phyloP scores from a whole-genome alignment of 306 rosid genomes.

The Argentina anserina region DNA sequence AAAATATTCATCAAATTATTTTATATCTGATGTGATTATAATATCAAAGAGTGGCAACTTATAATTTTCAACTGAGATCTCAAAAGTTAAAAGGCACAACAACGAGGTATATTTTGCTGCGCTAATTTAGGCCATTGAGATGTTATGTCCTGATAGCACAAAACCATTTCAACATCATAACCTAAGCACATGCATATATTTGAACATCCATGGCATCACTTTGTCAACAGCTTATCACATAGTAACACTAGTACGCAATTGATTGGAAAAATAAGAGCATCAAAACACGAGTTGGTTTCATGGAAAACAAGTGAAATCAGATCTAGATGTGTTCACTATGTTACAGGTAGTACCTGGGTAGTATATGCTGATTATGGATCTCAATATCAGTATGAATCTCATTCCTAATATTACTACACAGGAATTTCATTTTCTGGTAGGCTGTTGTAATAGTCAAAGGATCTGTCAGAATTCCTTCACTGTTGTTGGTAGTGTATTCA shows the following conservation, averaged over 20 bases:
- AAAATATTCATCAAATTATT: neutral
- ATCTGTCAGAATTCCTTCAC: conserved; percentile 67
- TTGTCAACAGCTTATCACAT: conserved; percentile 2
- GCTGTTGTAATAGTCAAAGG: conserved; percentile 53
- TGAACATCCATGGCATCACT: neutral
- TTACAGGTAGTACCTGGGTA: conserved; percentile 71
- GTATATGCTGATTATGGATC: conserved; percentile 86
- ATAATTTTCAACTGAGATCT: neutral
- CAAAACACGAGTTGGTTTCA: neutral
- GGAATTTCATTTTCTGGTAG: conserved; percentile 79
- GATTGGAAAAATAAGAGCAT: neutral
- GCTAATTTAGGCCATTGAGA: neutral
- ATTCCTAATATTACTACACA: conserved; percentile 66
- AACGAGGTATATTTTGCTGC: neutral
- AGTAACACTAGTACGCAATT: neutral
- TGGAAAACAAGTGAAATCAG: neutral
- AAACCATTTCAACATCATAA: neutral
- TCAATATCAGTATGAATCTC: conserved; percentile 82
- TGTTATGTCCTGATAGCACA: neutral
- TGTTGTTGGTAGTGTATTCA: conserved; percentile 66
- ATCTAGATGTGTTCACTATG: conserved; percentile 5
- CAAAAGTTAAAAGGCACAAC: neutral
- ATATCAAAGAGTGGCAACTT: neutral
- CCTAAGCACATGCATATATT: neutral
- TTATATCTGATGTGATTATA: neutral